Evolutionary conservation across 176 grass and related monocot species (phyloP).

Genomic region (Bromus sterilis): DNA sequence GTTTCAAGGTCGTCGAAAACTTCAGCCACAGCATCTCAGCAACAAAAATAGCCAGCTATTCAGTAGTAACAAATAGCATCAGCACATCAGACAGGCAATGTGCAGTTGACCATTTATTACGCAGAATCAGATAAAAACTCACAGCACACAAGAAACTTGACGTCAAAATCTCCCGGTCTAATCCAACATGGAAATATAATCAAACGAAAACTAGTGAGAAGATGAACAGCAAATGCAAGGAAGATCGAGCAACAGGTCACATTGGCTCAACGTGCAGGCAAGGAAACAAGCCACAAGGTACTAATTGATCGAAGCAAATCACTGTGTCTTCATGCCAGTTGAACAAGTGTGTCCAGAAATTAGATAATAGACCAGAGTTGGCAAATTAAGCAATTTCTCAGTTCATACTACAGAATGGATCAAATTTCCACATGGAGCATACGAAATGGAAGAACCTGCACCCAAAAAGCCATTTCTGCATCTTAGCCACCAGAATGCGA

Average conservation of each 20-base stretch:
- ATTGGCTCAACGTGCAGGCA: background rate
- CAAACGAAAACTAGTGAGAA: background rate
- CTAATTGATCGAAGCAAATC: background rate
- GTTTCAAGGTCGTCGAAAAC: no score
- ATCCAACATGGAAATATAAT: background rate
- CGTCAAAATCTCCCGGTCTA: no score
- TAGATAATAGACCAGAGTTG: background rate
- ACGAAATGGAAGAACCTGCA: background rate
- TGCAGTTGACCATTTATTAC: no score
- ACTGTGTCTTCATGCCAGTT: background rate
- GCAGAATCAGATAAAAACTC: no score
- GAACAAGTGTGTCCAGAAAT: background rate
- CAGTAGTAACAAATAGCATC: no score
- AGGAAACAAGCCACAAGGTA: background rate
- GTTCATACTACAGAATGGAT: background rate
- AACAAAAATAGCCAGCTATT: no score
- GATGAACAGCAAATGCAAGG: background rate
- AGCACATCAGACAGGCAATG: no score
- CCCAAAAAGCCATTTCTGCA: background rate
- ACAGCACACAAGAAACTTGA: no score
- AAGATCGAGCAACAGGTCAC: background rate
- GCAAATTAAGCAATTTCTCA: background rate
- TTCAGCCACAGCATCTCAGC: no score
- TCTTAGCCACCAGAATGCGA: background rate
- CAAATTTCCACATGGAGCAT: background rate